Evolutionary conservation across 2,329 filamentous ascomycete genomes (phyloP).

Genomic region (Exserohilum rostratum): DNA sequence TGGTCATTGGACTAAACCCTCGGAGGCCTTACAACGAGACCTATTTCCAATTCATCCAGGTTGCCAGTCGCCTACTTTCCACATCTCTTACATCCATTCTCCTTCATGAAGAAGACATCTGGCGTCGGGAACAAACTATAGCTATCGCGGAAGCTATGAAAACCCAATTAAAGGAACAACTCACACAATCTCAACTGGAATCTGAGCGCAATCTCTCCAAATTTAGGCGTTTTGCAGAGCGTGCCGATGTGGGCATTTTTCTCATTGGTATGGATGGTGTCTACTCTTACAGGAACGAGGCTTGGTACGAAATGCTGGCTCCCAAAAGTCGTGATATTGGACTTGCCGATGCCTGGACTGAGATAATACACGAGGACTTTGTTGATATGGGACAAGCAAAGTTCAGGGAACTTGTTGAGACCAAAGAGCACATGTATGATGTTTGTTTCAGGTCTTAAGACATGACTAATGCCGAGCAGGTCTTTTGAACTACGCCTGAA

Average conservation of each 20-base stretch:
- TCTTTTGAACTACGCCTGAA: conserved; percentile 49
- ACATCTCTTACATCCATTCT: conserved; percentile 50
- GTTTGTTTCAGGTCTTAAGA: background rate
- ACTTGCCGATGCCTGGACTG: conserved; percentile 26
- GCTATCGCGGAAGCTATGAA: conserved; percentile 43
- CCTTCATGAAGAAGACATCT: conserved; percentile 47
- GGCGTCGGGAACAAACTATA: conserved; percentile 45
- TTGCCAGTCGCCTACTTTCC: conserved; percentile 45
- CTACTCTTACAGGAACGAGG: conserved; percentile 50
- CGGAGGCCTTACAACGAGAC: conserved; percentile 48
- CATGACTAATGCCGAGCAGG: conserved; percentile 5
- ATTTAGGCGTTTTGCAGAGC: conserved; percentile 50
- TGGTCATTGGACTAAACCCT: conserved; percentile 50
- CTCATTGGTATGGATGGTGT: conserved; percentile 45
- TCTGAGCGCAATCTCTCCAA: conserved; percentile 38
- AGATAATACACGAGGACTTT: conserved; percentile 25
- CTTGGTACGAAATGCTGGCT: conserved; percentile 46
- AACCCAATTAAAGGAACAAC: conserved; percentile 40
- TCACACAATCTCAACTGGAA: conserved; percentile 40
- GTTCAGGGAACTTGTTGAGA: conserved; percentile 20
- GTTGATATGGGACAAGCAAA: conserved; percentile 16
- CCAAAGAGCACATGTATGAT: conserved; percentile 27
- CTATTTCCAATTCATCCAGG: conserved; percentile 47
- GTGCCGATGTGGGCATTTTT: conserved; percentile 51
- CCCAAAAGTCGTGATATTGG: conserved; percentile 17